A percentile compares a stretch with the other conserved stretches of the same genome.
These are phyloP conservation scores for Aureobasidium sp. DNA, from an alignment of 2,329 filamentous ascomycete genomes.

Conservation along the genomic window DNA sequence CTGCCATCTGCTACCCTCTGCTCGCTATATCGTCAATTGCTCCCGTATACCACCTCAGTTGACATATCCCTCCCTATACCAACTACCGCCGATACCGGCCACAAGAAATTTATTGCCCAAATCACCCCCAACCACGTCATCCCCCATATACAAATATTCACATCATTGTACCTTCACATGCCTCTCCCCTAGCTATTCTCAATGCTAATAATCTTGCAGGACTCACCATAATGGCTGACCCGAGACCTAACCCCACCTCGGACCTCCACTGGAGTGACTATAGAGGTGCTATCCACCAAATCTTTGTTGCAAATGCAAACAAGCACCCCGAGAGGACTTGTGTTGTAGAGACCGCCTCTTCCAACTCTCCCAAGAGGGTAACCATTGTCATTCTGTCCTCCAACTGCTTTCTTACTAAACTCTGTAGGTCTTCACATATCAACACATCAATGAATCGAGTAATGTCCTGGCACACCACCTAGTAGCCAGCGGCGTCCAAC, in stretches of 20 bases:
- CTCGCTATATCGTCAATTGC: neutral
- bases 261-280: conserved; percentile 61
- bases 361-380: conserved; percentile 27
- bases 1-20: neutral
- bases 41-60: neutral
- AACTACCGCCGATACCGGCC: conserved; percentile 7
- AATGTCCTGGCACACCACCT: conserved; percentile 75
- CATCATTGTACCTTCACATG: neutral
- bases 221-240: conserved; percentile 22
- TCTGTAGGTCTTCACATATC: conserved; percentile 59
- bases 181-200: neutral
- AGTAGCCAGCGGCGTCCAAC: conserved; percentile 59
- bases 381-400: neutral
- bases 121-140: neutral
- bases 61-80: neutral
- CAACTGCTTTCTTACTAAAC: neutral
- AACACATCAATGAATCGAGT: conserved; percentile 75
- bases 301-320: conserved; percentile 58
- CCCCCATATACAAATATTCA: neutral
- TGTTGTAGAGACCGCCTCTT: conserved; percentile 55
- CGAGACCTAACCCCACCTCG: conserved; percentile 52
- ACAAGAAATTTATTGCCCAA: neutral
- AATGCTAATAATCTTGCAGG: neutral
- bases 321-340: conserved; percentile 59
- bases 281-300: conserved; percentile 59